phyloP scores from a whole-genome alignment of 352 stramenopile species.

The Phytophthora ohioensis region DNA sequence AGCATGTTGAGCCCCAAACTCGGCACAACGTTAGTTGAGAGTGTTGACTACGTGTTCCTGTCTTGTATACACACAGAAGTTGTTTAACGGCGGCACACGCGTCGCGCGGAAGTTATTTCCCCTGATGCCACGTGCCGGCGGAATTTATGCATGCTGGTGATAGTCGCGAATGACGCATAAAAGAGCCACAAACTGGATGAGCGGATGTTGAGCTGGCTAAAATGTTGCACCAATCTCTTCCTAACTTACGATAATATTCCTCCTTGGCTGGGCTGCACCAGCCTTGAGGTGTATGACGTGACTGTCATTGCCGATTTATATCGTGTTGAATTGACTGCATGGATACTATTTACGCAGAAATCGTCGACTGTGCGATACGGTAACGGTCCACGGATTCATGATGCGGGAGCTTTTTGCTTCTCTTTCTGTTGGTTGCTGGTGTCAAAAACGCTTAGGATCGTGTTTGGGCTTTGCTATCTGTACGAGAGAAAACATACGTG shows the following conservation, averaged over 20 bases:
- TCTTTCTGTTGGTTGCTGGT: background rate
- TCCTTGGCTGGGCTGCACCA: no score
- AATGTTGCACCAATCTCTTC: background rate
- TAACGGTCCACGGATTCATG: background rate
- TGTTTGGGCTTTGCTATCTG: background rate
- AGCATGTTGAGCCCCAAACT: background rate
- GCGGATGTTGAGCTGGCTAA: background rate
- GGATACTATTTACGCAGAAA: no score
- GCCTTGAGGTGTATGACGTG: no score
- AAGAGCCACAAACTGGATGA: constrained; percentile 7
- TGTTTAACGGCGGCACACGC: background rate
- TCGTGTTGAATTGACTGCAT: no score
- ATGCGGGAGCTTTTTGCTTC: constrained; percentile 4
- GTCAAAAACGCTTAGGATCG: background rate
- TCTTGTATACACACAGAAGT: background rate
- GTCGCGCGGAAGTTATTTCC: constrained; percentile 52
- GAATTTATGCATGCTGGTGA: constrained; percentile 37
- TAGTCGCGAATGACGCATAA: constrained; percentile 31
- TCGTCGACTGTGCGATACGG: background rate
- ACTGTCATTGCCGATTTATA: no score
- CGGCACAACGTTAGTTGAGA: background rate
- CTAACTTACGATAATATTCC: background rate
- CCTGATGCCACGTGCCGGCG: constrained; percentile 1
- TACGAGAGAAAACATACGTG: no score
- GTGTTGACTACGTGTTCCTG: constrained; percentile 8